Evolutionary conservation across 2,329 filamentous ascomycete species (phyloP).

Genomic region (Aspergillus sp.): DNA sequence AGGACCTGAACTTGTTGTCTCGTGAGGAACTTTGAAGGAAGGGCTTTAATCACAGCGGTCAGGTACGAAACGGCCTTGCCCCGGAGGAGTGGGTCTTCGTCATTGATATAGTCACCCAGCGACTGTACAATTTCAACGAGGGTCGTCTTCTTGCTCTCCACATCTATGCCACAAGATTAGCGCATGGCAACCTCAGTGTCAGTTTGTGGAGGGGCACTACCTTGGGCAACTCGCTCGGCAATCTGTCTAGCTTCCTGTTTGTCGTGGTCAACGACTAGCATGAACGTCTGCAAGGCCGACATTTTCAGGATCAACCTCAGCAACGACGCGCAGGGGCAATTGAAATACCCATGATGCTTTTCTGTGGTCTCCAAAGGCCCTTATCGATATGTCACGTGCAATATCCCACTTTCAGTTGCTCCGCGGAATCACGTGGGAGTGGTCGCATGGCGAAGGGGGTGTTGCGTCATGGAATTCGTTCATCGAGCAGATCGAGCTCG

Average conservation of each 20-base stretch:
- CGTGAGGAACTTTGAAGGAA: slow-evolving; percentile 57
- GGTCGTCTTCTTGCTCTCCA: slow-evolving; percentile 60
- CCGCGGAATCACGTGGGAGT: slow-evolving; percentile 15
- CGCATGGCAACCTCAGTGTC: slow-evolving; percentile 13
- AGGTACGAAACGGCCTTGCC: slow-evolving; percentile 56
- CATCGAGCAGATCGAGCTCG: background rate
- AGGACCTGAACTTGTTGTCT: slow-evolving; percentile 63
- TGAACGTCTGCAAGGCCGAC: slow-evolving; percentile 50
- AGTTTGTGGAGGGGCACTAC: slow-evolving; percentile 28
- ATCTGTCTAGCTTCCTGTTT: slow-evolving; percentile 47
- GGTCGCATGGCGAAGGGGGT: background rate
- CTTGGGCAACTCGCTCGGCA: slow-evolving; percentile 45
- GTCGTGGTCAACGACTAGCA: slow-evolving; percentile 49
- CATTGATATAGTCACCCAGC: slow-evolving; percentile 66
- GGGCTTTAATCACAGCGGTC: slow-evolving; percentile 44
- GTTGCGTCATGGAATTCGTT: slow-evolving; percentile 24
- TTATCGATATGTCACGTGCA: slow-evolving; percentile 28
- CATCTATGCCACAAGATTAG: slow-evolving; percentile 42
- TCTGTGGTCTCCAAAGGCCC: slow-evolving; percentile 19
- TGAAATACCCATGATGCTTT: slow-evolving; percentile 21
- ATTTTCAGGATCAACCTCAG: slow-evolving; percentile 32
- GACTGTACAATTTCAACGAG: slow-evolving; percentile 64
- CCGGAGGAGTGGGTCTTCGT: slow-evolving; percentile 60
- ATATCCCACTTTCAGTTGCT: slow-evolving; percentile 7
- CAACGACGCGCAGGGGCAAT: slow-evolving; percentile 8